phyloP scores from a whole-genome alignment of 345 rosid species.

The Melaleuca quinquenervia region DNA sequence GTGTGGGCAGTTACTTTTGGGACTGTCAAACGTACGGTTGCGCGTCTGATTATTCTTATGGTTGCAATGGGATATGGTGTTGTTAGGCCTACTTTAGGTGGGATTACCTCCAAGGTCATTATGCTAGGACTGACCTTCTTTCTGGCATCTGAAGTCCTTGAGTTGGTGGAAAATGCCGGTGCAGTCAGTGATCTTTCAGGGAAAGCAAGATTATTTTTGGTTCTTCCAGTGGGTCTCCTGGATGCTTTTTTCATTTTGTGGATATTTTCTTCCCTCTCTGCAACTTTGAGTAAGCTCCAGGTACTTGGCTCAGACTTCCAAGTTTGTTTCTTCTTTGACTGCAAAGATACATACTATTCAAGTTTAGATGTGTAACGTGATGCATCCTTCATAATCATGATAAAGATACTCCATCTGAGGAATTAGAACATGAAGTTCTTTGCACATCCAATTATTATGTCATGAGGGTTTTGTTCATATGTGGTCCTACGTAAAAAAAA shows the following conservation, averaged over 20 bases:
- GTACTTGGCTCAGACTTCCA: constrained; percentile 18
- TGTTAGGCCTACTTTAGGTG: constrained; percentile 93
- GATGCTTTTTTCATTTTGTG: constrained; percentile 95
- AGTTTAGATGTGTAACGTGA: not conserved
- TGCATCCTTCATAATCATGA: not conserved
- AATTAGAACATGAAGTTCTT: not conserved
- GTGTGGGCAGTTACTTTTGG: constrained; percentile 93
- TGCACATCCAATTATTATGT: not conserved
- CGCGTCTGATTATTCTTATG: constrained; percentile 71
- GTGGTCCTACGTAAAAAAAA: not conserved
- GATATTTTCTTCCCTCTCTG: constrained; percentile 88
- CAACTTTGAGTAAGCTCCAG: constrained; percentile 90
- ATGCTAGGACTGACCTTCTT: constrained; percentile 91
- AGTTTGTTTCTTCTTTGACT: not conserved
- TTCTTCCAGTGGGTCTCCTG: constrained; percentile 76
- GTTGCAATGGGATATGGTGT: constrained; percentile 98
- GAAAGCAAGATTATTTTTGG: constrained; percentile 70
- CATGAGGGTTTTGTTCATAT: not conserved
- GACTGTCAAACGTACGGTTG: constrained; percentile 58
- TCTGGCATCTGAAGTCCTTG: constrained; percentile 85
- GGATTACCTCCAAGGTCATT: constrained; percentile 74
- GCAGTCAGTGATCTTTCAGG: constrained; percentile 90
- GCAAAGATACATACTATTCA: not conserved
- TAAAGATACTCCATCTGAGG: not conserved
- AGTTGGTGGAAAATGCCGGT: constrained; percentile 82